Evolutionary conservation across 257 asterid species (phyloP).

Genomic region (Solanum habrochaites): DNA sequence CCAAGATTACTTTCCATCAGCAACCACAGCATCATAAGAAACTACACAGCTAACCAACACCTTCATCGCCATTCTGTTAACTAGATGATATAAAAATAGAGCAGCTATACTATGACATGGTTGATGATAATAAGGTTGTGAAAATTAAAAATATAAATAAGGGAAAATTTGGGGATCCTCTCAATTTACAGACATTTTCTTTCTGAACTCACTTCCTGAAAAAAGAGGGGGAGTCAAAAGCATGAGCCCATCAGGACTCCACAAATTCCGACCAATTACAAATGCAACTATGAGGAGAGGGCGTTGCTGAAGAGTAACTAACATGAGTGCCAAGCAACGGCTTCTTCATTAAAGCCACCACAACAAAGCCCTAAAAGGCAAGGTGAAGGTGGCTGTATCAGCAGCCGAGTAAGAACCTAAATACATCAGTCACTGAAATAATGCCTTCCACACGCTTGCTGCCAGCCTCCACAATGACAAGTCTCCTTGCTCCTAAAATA

Average conservation of each 20-base stretch:
- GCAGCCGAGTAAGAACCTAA: constrained; percentile 50
- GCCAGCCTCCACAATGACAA: constrained; percentile 69
- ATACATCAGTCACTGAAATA: constrained; percentile 51
- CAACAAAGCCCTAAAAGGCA: constrained; percentile 2
- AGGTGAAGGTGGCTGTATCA: constrained; percentile 7
- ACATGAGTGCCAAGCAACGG: neutral
- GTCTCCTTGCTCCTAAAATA: constrained; percentile 54
- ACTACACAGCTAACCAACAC: neutral
- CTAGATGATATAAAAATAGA: neutral
- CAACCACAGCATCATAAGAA: neutral
- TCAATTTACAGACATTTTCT: constrained; percentile 33
- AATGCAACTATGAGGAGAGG: neutral
- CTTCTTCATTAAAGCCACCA: constrained; percentile 2
- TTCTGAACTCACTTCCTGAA: constrained; percentile 17
- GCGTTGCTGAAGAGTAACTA: constrained; percentile 2
- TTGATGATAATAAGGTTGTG: neutral
- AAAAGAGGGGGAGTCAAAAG: constrained; percentile 11
- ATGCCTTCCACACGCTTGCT: constrained; percentile 73
- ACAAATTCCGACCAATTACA: neutral
- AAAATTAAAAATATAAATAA: neutral
- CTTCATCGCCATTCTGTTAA: neutral
- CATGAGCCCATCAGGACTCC: constrained; percentile 6
- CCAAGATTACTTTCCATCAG: neutral
- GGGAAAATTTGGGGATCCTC: constrained; percentile 16
- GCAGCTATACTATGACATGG: neutral